phyloP scores from a whole-genome alignment of 345 rosid genomes.

The Salix arbutifolia region DNA sequence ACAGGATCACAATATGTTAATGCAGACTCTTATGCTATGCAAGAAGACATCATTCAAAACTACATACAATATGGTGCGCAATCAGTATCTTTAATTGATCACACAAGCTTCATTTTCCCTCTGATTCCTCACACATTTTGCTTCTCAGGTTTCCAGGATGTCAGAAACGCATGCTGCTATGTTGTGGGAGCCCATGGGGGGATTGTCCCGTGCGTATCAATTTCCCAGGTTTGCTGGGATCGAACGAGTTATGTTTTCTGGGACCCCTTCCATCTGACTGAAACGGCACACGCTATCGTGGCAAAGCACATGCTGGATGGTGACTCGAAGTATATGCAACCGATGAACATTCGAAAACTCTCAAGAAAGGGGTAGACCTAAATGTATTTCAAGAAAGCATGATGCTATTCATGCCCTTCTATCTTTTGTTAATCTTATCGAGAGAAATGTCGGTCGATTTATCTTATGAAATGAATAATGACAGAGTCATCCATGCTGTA shows the following conservation, averaged over 20 bases:
- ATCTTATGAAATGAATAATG: too few species aligned
- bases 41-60: constrained; percentile 2
- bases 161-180: constrained; percentile 38
- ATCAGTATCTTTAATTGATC: neutral
- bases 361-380: neutral
- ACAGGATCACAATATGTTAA: constrained; percentile 2
- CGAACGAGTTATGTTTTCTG: constrained; percentile 20
- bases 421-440: too few species aligned
- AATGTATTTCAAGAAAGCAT: too few species aligned
- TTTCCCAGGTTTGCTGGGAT: constrained; percentile 27
- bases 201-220: constrained; percentile 16
- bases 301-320: constrained; percentile 18
- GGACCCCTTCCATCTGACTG: constrained; percentile 28
- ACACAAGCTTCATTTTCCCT: neutral
- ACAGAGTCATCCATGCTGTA: too few species aligned
- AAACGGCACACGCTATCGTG: constrained; percentile 30
- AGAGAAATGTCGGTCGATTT: too few species aligned
- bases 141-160: constrained; percentile 28
- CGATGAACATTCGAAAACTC: constrained; percentile 38
- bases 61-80: constrained; percentile 14
- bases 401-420: too few species aligned
- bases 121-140: neutral
- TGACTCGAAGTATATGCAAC: constrained; percentile 31
- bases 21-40: constrained; percentile 1
- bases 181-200: constrained; percentile 19